Base-by-base conservation (phyloP, 225 moss, liverwort and hornwort species). In the Rhytidiadelphus loreus region DNA sequence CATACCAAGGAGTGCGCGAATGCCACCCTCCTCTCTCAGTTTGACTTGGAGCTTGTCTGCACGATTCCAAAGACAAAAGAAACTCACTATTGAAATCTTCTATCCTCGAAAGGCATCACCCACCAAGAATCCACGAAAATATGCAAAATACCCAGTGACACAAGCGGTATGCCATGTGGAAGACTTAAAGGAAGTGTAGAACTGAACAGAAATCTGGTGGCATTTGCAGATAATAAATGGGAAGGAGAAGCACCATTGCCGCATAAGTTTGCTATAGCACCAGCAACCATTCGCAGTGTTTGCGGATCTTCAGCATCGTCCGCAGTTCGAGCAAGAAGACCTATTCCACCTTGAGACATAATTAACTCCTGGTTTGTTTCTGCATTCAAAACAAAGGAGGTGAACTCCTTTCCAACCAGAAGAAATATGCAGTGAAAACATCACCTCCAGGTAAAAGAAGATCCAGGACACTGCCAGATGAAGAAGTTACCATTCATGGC, bases 291-390 rank as follows among this genome's bases (percentile, higher is more conserved):
- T 87, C 98, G 92, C 16, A 98, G 91, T 39, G 97, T 98, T 85
- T 98, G 98, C 16, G 98, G 97, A 87, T 98, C 98, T 85, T 98
- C 97, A 79, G 98, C 98, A 87, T 98, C 97, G 86, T 98, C 96
- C 65, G 98, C 98, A 64, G 98, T 98, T 86, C 94, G 95, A 68
- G 98, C 98, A 75, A 98, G 91, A 65, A 98, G 94, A 71, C 95
- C 95, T 79, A 98, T 98, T 60, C 98, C 98, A 89, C 98, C 98
- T 85, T 98, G 98, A 43, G 97, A 94, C 97, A 97, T 98, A 26
- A 98, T 98, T 48, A 98, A 92, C 92, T 98, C 98, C 85, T 98
- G 98, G 81, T 97, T 98, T 81, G 94, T 98, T 88, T 98, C 96
- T 97, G 96, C 90, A 56, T 61, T 21, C 41, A n/a, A 86, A 90